Base-by-base conservation (phyloP, 768 basidiomycete species). In the Amanita fuliginea region DNA sequence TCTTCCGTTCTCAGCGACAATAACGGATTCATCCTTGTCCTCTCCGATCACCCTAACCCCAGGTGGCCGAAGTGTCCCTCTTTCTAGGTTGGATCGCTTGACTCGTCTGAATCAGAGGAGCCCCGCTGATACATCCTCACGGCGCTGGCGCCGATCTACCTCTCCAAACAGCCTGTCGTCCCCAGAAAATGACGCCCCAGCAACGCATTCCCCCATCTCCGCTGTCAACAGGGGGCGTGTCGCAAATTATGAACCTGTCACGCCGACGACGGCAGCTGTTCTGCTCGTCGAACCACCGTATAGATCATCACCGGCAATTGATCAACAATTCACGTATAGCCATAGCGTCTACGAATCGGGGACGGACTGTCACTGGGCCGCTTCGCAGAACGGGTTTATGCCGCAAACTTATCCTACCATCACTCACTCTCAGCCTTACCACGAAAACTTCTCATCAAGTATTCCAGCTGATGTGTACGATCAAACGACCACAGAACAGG, bases 1-100 rank as follows among this genome's bases (percentile, higher is more conserved):
- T 19, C 51, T 64, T 16, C 60, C 63, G 13, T 53, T 67, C 36
- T 54, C 60, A 13, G 57, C 66, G 53, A 57, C 66, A 24, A 47
- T 59, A 26, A 49, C 48, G 11, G 48, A 49, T 24, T 30, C 30
- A 14, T 32, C 37, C 6, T 16, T 42, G 41, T 10, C 48, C 11
- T 41, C 40, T 13, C 41, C 36, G 9, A 37, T 42, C 13, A 42
- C 33, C 13, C 8, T 49, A 18, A 61, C 52, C 9, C 60, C 60
- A 34, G 64, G 66, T 16, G 66, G 67, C 30, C 58, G 63, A 51
- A 60, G 59, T 14, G 51, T 65, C 13, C 61, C 69, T 2, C 60
- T 60, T 14, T 67, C 68, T 9, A 64, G 60, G 51, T 57, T 59
- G 14, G 67, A 69, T 49, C 66, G 68, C 22, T 58, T 63, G 44